Evolutionary conservation across 2,329 filamentous ascomycete genomes (phyloP).

Genomic region (Trichoderma citrinoviride): DNA sequence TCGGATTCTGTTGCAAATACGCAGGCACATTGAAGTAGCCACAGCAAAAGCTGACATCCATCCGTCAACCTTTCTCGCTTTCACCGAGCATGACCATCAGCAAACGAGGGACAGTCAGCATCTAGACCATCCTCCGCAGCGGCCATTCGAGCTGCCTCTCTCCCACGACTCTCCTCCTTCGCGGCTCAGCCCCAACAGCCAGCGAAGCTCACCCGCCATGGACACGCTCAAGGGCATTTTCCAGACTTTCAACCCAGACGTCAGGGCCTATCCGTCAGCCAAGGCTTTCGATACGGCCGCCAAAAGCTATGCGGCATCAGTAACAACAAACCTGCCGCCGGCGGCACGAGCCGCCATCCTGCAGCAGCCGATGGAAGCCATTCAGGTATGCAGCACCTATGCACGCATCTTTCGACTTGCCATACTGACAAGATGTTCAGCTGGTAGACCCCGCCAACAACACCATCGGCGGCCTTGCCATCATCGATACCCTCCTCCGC

Average conservation of each 20-base stretch:
- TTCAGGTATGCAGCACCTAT: conserved; percentile 38
- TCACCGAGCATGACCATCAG: conserved; percentile 16
- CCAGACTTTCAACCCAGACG: conserved; percentile 39
- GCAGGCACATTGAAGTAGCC: background rate
- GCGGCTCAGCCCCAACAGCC: background rate
- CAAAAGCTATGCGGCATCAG: conserved; percentile 37
- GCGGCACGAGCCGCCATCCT: conserved; percentile 35
- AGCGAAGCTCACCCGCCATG: conserved; percentile 30
- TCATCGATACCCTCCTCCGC: conserved; percentile 44
- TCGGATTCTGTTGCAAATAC: too few species aligned
- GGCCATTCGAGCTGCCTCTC: background rate
- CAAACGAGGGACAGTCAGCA: background rate
- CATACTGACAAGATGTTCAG: conserved; percentile 31
- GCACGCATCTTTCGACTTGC: too few species aligned
- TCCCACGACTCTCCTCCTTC: background rate
- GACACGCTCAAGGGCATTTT: conserved; percentile 35
- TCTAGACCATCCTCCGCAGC: background rate
- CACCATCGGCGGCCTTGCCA: conserved; percentile 50
- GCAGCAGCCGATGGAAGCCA: conserved; percentile 37
- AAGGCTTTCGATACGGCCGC: conserved; percentile 43
- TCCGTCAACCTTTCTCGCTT: background rate
- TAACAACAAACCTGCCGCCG: conserved; percentile 40
- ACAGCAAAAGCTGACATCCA: background rate
- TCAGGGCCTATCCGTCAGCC: conserved; percentile 26
- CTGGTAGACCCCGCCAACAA: conserved; percentile 47